These are phyloP conservation scores for Trichoderma lentiforme DNA, from an alignment of 2,329 filamentous ascomycete genomes.

Conservation along the genomic window DNA sequence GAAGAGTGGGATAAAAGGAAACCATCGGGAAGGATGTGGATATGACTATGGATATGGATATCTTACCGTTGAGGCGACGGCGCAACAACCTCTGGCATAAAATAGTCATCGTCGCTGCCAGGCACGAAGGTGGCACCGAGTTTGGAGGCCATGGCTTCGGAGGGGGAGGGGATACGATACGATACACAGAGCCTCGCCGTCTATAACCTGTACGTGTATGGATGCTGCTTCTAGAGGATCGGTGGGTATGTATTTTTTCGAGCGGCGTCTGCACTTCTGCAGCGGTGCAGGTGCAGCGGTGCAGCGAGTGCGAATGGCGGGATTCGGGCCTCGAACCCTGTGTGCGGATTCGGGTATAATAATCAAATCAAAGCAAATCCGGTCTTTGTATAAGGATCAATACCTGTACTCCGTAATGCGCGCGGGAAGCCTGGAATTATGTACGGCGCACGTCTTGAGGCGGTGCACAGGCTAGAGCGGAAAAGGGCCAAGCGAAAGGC, in stretches of 20 bases:
- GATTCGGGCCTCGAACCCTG: slow-evolving; percentile 7
- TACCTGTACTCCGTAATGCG: not conserved
- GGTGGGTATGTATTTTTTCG: not conserved
- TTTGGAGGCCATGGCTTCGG: slow-evolving; percentile 26
- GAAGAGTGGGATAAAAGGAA: not conserved
- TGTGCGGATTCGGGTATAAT: not conserved
- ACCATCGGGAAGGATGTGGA: slow-evolving; percentile 2
- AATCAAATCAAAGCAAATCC: not conserved
- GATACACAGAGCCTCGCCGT: not conserved
- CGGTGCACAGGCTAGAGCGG: slow-evolving; percentile 8
- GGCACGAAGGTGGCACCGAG: slow-evolving; percentile 58
- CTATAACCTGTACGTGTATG: not conserved
- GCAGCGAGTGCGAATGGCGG: not conserved
- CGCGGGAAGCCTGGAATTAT: slow-evolving; percentile 13
- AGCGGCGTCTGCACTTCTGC: not conserved
- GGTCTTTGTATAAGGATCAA: not conserved
- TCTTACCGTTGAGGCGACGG: slow-evolving; percentile 56
- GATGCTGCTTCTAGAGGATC: not conserved
- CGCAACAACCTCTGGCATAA: slow-evolving; percentile 58
- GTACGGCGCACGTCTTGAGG: slow-evolving; percentile 7
- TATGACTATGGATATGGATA: slow-evolving; percentile 18
- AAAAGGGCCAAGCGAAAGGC: slow-evolving; percentile 6
- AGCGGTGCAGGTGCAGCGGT: not conserved
- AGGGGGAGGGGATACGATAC: slow-evolving; percentile 19
- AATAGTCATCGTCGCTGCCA: slow-evolving; percentile 57